A percentile compares a stretch with the other conserved stretches of the same genome.
phyloP scores from a whole-genome alignment of 2,329 filamentous ascomycete species.

The Cercospora zeae-maydis region DNA sequence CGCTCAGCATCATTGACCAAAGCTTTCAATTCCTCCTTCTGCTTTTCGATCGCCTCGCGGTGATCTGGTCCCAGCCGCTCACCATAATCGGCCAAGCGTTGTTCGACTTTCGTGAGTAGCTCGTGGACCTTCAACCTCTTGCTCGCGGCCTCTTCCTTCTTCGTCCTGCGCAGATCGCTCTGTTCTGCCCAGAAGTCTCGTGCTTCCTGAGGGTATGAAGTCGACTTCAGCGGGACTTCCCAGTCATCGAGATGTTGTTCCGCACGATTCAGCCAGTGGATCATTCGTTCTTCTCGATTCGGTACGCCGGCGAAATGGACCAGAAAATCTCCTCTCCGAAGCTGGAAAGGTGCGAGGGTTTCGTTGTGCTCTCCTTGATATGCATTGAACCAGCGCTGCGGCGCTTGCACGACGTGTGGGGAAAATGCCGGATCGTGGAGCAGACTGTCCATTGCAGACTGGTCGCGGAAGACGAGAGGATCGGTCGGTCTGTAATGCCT shows the following conservation, averaged over 20 bases:
- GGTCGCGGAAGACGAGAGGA: slow-evolving; percentile 40
- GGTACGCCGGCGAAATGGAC: slow-evolving; percentile 44
- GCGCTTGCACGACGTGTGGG: slow-evolving; percentile 36
- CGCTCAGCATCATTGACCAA: slow-evolving; percentile 25
- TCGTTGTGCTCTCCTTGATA: slow-evolving; percentile 42
- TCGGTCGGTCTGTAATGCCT: slow-evolving; percentile 40
- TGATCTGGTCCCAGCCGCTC: slow-evolving; percentile 29
- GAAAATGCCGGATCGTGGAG: slow-evolving; percentile 37
- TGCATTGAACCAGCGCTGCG: slow-evolving; percentile 46
- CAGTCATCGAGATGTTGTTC: slow-evolving; percentile 40
- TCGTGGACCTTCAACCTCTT: slow-evolving; percentile 27
- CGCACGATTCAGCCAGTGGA: slow-evolving; percentile 39
- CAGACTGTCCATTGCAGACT: slow-evolving; percentile 42
- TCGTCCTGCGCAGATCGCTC: slow-evolving; percentile 25
- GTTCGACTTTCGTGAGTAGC: slow-evolving; percentile 27
- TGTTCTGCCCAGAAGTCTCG: slow-evolving; percentile 39
- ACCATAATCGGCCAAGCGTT: slow-evolving; percentile 29
- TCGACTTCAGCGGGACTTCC: slow-evolving; percentile 39
- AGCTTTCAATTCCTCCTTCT: slow-evolving; percentile 29
- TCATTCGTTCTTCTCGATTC: slow-evolving; percentile 37
- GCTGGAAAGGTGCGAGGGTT: slow-evolving; percentile 37
- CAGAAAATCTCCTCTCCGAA: slow-evolving; percentile 42
- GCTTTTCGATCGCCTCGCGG: slow-evolving; percentile 30
- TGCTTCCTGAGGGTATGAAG: slow-evolving; percentile 38
- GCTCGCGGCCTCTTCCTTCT: slow-evolving; percentile 23